phyloP scores from a whole-genome alignment of 345 rosid species.

The Diplotaxis tenuifolia region DNA sequence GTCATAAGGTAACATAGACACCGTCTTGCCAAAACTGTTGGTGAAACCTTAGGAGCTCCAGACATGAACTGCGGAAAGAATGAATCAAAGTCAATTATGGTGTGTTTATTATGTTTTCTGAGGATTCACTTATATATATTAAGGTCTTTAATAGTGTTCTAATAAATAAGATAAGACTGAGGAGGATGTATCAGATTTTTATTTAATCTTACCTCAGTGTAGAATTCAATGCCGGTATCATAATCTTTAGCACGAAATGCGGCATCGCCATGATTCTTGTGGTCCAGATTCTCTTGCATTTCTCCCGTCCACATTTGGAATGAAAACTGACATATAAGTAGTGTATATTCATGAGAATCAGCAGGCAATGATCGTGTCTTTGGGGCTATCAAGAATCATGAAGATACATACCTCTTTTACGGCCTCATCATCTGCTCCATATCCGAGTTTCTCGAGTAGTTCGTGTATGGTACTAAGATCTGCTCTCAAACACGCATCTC shows the following conservation, averaged over 20 bases:
- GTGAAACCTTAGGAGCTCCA: constrained; percentile 81
- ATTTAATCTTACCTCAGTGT: constrained; percentile 47
- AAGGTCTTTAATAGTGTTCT: not conserved
- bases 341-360: constrained; percentile 13
- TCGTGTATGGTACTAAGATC: constrained; percentile 85
- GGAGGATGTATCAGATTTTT: constrained; percentile 11
- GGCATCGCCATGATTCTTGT: constrained; percentile 77
- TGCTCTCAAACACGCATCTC: constrained; percentile 76
- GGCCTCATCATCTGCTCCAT: constrained; percentile 76
- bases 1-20: constrained; percentile 76
- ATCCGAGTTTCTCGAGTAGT: constrained; percentile 71
- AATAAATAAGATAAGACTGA: not conserved
- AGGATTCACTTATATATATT: not conserved
- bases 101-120: not conserved
- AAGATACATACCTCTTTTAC: constrained; percentile 68
- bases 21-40: constrained; percentile 83
- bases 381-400: not conserved
- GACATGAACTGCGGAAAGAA: constrained; percentile 57
- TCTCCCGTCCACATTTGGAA: constrained; percentile 92
- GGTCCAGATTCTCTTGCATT: constrained; percentile 75
- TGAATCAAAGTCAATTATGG: not conserved
- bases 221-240: constrained; percentile 66
- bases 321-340: constrained; percentile 48
- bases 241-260: constrained; percentile 85
- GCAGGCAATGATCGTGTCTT: not conserved